Evolutionary conservation across 768 basidiomycete genomes (phyloP).

Genomic region (Coprinellus micaceus): DNA sequence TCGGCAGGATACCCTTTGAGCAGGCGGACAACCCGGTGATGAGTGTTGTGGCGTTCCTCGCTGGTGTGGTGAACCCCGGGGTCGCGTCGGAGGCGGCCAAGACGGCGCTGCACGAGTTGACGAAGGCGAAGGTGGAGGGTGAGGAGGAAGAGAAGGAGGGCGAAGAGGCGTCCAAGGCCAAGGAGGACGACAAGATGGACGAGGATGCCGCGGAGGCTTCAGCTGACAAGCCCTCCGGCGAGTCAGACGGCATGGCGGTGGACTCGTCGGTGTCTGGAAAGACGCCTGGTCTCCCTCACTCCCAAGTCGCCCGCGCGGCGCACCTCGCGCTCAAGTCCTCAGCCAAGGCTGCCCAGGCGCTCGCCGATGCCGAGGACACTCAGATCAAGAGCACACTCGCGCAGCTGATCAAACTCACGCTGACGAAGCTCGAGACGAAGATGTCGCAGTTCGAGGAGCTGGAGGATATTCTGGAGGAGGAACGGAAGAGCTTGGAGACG

Average conservation of each 20-base stretch:
- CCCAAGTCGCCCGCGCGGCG: slow-evolving; percentile 79
- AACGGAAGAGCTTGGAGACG: slow-evolving; percentile 80
- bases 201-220: slow-evolving; percentile 30
- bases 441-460: slow-evolving; percentile 93
- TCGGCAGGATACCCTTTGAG: slow-evolving; percentile 82
- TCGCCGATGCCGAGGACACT: slow-evolving; percentile 79
- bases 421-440: slow-evolving; percentile 91
- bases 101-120: slow-evolving; percentile 75
- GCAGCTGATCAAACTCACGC: slow-evolving; percentile 77
- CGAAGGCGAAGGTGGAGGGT: slow-evolving; percentile 35
- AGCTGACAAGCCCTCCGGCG: slow-evolving; percentile 19
- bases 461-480: slow-evolving; percentile 88
- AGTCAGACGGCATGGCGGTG: slow-evolving; percentile 25
- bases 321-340: slow-evolving; percentile 86
- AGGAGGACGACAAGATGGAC: slow-evolving; percentile 46
- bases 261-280: slow-evolving; percentile 34
- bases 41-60: slow-evolving; percentile 97
- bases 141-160: slow-evolving; percentile 41
- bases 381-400: slow-evolving; percentile 79
- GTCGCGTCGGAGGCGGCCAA: slow-evolving; percentile 94
- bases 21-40: slow-evolving; percentile 97
- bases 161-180: slow-evolving; percentile 22
- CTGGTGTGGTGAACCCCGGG: slow-evolving; percentile 84
- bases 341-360: slow-evolving; percentile 72
- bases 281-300: slow-evolving; percentile 52